Evolutionary conservation across 2,329 filamentous ascomycete species (phyloP).

Genomic region (Fusarium redolens): DNA sequence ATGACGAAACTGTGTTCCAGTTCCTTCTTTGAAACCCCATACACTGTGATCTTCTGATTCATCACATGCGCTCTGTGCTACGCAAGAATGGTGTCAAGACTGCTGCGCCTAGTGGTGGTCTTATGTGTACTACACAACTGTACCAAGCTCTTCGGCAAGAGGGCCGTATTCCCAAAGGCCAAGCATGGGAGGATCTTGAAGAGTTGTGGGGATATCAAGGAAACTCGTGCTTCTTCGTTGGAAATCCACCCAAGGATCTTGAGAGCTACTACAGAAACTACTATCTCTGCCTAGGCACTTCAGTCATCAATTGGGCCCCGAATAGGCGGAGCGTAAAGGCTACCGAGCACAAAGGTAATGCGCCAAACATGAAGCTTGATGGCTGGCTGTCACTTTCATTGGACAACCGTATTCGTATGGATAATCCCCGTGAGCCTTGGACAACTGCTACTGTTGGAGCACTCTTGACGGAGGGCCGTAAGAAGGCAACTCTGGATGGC

Average conservation of each 20-base stretch:
- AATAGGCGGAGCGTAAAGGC: constrained; percentile 16
- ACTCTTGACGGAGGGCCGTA: constrained; percentile 6
- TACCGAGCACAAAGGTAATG: constrained; percentile 15
- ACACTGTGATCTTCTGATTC: constrained; percentile 37
- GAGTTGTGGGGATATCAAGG: constrained; percentile 31
- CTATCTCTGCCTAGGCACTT: constrained; percentile 32
- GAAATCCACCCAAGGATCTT: constrained; percentile 20
- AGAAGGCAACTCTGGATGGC: not conserved
- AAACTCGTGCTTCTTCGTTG: constrained; percentile 37
- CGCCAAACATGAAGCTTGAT: constrained; percentile 27
- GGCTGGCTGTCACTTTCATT: constrained; percentile 9
- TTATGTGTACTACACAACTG: constrained; percentile 35
- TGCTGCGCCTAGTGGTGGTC: constrained; percentile 19
- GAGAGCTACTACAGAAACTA: constrained; percentile 42
- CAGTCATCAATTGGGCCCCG: constrained; percentile 32
- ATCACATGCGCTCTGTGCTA: constrained; percentile 29
- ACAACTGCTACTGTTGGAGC: not conserved
- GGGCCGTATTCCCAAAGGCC: constrained; percentile 1
- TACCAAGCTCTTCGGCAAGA: constrained; percentile 41
- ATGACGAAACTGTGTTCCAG: not conserved
- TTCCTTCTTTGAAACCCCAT: constrained; percentile 39
- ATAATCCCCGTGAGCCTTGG: not conserved
- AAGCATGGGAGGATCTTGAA: constrained; percentile 32
- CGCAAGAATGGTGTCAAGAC: constrained; percentile 23
- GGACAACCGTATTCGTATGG: not conserved